These are phyloP conservation scores for Mycogone perniciosa DNA, from an alignment of 2,329 filamentous ascomycete species.

Conservation along the genomic window DNA sequence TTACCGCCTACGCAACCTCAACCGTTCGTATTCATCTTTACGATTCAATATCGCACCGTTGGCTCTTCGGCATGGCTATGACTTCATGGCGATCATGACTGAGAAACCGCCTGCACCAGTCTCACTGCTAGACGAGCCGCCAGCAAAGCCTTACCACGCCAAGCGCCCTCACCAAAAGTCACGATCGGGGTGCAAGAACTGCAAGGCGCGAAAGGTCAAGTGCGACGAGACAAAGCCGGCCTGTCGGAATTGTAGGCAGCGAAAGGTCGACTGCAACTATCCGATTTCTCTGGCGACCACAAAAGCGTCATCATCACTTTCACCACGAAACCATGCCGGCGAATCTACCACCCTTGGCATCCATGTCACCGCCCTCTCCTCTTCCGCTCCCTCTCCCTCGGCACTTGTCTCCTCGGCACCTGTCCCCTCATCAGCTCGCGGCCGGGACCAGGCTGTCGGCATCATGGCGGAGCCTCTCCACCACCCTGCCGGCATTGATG, in stretches of 20 bases:
- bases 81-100: background rate
- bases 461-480: conserved; percentile 22
- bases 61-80: background rate
- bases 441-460: background rate
- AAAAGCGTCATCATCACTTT: conserved; percentile 9
- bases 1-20: background rate
- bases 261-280: conserved; percentile 45
- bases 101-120: conserved; percentile 1
- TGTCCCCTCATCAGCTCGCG: background rate
- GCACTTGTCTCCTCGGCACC: background rate
- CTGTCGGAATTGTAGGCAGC: conserved; percentile 43
- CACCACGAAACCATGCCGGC: background rate
- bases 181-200: conserved; percentile 46
- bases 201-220: conserved; percentile 50
- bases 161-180: conserved; percentile 53
- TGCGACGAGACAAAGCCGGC: conserved; percentile 46
- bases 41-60: background rate
- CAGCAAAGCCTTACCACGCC: conserved; percentile 25
- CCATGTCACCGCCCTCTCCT: conserved; percentile 3
- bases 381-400: background rate
- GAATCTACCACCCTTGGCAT: background rate
- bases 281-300: conserved; percentile 7
- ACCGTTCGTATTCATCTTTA: background rate
- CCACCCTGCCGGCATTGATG: conserved; percentile 28
- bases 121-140: background rate